A percentile compares a stretch with the other conserved stretches of the same genome.
phyloP scores from a whole-genome alignment of 306 rosid species.

The Canavalia gladiata region DNA sequence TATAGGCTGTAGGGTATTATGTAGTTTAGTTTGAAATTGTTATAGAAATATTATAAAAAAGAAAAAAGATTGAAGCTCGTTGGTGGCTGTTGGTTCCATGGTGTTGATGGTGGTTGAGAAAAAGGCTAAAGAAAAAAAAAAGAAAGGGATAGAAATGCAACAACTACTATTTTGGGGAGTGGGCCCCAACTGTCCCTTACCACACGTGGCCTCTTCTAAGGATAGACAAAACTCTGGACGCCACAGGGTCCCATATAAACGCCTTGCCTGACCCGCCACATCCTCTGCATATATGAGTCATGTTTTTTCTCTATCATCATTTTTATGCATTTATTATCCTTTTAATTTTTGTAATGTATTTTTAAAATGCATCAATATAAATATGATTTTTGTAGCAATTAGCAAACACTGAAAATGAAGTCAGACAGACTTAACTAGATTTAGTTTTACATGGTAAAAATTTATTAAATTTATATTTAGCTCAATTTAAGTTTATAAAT shows the following conservation, averaged over 20 bases:
- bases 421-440: too few species aligned
- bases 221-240: constrained; percentile 31
- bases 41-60: background rate
- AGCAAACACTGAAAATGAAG: too few species aligned
- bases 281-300: background rate
- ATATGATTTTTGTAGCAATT: too few species aligned
- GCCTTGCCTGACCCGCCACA: constrained; percentile 13
- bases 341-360: background rate
- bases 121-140: background rate
- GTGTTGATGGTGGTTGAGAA: constrained; percentile 40
- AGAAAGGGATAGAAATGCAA: constrained; percentile 15
- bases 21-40: background rate
- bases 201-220: constrained; percentile 50
- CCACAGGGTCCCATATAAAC: background rate
- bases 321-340: background rate
- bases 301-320: background rate
- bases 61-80: background rate
- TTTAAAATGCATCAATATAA: background rate
- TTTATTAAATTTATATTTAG: too few species aligned
- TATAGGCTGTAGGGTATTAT: background rate
- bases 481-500: too few species aligned
- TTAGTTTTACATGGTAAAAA: too few species aligned
- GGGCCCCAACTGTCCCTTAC: constrained; percentile 41
- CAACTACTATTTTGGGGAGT: constrained; percentile 33
- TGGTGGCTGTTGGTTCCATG: constrained; percentile 18